Percentiles rank a stretch among this genome's conserved stretches.
Conservation (phyloP, 192 early-diverging fungal genomes). For the Chytriomyces hyalinus region DNA sequence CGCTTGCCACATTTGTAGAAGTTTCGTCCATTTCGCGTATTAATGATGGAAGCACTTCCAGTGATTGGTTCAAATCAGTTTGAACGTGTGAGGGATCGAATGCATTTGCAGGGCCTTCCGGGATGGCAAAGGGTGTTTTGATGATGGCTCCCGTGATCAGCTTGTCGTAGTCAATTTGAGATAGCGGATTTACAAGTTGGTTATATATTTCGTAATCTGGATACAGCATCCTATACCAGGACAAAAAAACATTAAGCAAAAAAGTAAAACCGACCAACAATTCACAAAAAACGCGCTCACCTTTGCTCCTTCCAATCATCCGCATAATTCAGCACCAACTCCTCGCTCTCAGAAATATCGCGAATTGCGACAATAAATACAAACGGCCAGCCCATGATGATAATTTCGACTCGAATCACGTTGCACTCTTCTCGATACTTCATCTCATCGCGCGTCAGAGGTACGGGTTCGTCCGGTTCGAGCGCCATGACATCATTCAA, state of each 20-base stretch:
- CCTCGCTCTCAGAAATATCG: slow-evolving; percentile 3
- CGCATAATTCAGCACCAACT: slow-evolving; percentile 16
- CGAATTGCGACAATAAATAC: slow-evolving; percentile 8
- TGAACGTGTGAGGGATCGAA: no score
- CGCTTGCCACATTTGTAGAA: no score
- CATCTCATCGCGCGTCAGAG: neutral
- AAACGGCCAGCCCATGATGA: slow-evolving; percentile 7
- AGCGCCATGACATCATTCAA: neutral
- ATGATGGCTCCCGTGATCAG: no score
- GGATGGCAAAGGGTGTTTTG: no score
- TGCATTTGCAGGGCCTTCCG: no score
- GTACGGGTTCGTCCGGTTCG: neutral
- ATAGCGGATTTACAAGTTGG: no score
- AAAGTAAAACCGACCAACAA: neutral
- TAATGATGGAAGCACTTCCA: no score
- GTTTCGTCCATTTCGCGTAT: no score
- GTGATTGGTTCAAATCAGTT: no score
- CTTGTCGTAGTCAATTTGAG: no score
- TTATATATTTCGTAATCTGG: no score
- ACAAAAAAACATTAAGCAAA: neutral
- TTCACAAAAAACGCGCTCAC: neutral
- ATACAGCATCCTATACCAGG: no score
- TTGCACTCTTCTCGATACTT: neutral
- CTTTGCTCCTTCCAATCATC: neutral
- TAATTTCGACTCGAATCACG: slow-evolving; percentile 6